A percentile compares a stretch with the other conserved stretches of the same genome.
Evolutionary conservation across 1,284 basidiomycete species (phyloP).

Genomic region (Ustilago bromivora): DNA sequence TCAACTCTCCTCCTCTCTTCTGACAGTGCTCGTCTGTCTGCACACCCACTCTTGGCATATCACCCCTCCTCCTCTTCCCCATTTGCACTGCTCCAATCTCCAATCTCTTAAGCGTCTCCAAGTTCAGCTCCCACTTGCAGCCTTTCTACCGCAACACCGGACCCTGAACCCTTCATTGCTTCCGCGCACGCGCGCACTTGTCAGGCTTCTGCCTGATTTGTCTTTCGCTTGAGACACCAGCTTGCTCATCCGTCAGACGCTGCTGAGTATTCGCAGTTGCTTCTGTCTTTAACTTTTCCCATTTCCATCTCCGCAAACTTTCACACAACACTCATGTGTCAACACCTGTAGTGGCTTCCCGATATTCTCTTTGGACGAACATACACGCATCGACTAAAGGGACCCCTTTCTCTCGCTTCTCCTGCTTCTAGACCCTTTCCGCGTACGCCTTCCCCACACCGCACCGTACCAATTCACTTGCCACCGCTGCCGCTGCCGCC

Average conservation of each 20-base stretch:
- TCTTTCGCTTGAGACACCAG: not conserved
- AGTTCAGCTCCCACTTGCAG: not conserved
- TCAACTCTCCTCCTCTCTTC: not conserved
- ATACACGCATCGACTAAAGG: conserved; percentile 45
- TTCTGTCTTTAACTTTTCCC: not conserved
- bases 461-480: not conserved
- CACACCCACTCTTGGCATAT: not conserved
- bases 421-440: not conserved
- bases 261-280: not conserved
- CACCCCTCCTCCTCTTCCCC: not conserved
- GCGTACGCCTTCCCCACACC: not conserved
- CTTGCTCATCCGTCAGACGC: not conserved
- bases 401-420: conserved; percentile 3
- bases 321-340: not conserved
- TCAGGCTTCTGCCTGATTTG: not conserved
- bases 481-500: not conserved
- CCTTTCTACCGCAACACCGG: not conserved
- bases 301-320: not conserved
- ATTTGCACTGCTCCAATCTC: not conserved
- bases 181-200: not conserved
- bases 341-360: conserved; percentile 5
- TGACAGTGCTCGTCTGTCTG: not conserved
- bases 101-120: not conserved
- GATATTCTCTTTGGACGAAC: conserved; percentile 43
- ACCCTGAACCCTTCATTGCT: not conserved